Evolutionary conservation across 1,284 basidiomycete genomes (phyloP), one percentile per base, ranked within the genome.

Genomic region (Coniferiporia weirii): DNA sequence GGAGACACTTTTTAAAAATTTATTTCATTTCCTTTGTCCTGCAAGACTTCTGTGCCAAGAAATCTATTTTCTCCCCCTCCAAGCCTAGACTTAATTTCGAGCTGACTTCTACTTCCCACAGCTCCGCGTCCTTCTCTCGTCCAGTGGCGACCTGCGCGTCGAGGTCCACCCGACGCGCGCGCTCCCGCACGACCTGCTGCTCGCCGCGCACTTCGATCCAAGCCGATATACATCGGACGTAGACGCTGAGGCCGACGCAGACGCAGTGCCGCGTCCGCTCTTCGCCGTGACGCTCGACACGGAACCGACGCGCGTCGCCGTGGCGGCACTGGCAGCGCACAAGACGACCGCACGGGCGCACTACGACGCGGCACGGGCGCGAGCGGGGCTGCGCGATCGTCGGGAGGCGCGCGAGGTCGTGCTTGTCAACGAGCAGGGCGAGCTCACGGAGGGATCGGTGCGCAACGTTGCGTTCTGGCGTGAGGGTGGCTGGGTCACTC

Each of bases 381-480:
- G 89, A 44, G 76, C 74, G 46, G 72, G 75, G 51, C 70, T 85
- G 9, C 52, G 45, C 15, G 47, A 53, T 72, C 76, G n/a, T 64
- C 71, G 0, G 52, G 71, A 19, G 61, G 68, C 17, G 8, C 52
- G 53, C 44, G 89, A 91, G 64, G 84, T 90, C 2, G 66, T 91
- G n/a, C 68, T 91, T 46, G 83, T 80, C 72, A 85, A 84, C 63
- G 57, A 75, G 0, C 66, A 74, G 0, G 72, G 72, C 5, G 67
- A 74, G 12, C 68, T 88, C 56, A 86, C 78, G 40, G 89, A 91
- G 68, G 76, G 85, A 0, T 82, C 83, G 20, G 81, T 87, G 52
- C 83, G 78, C 66, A 91, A 90, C 64, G 71, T 90, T 54, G 86
- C 87, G 0, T 77, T 88, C 61, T 82, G 81, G 66, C 79, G 80